Percentiles rank a stretch among this genome's conserved stretches.
Conservation (phyloP, 176 grass and related monocot genomes). For the Oryza glaberrima region DNA sequence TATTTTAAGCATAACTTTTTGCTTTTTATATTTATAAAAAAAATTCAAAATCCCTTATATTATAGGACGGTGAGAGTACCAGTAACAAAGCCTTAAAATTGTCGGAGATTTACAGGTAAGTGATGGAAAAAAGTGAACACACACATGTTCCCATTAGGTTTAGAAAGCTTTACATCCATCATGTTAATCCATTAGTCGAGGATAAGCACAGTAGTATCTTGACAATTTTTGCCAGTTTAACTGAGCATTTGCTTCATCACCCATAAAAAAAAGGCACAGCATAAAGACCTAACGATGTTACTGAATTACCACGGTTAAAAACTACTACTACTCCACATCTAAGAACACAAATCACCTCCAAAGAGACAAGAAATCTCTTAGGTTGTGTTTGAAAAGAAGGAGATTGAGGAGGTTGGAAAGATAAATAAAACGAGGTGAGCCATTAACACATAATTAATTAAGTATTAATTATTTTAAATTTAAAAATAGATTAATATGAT, state of each 20-base stretch:
- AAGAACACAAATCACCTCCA: background rate
- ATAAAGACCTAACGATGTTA: background rate
- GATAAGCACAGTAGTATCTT: background rate
- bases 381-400: no score
- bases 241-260: background rate
- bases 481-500: no score
- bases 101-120: background rate
- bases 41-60: no score
- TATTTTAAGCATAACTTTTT: no score
- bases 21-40: no score
- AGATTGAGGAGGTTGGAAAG: accelerated
- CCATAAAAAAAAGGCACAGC: background rate
- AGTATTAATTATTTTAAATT: no score
- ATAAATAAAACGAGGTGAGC: no score
- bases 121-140: background rate
- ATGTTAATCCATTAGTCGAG: background rate
- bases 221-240: background rate
- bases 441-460: no score
- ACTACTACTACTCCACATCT: slow-evolving; percentile 16
- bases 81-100: background rate
- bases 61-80: no score
- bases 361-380: background rate
- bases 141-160: background rate
- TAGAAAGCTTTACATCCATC: background rate
- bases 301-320: slow-evolving; percentile 22